phyloP scores from a whole-genome alignment of 192 early-diverging fungal species.

The Backusella parvicylindrica region DNA sequence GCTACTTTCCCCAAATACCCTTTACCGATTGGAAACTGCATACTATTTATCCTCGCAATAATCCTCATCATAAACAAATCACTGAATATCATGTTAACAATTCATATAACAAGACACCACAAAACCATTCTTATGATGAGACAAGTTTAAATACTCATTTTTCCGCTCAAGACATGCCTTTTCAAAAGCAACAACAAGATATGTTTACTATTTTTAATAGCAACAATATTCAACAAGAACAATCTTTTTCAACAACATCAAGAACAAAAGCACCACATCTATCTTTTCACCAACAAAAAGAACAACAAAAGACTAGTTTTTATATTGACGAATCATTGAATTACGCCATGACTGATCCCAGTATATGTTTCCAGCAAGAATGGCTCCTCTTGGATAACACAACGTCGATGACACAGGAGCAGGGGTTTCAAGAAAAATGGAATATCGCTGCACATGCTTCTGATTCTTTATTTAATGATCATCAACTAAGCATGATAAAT shows the following conservation, averaged over 20 bases:
- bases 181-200: background rate
- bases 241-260: background rate
- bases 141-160: background rate
- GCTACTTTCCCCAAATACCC: background rate
- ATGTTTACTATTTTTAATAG: background rate
- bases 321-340: background rate
- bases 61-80: background rate
- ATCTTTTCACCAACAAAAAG: background rate
- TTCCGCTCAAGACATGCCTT: background rate
- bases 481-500: background rate
- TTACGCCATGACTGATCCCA: background rate
- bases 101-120: background rate
- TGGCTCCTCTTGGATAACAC: background rate
- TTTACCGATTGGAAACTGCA: background rate
- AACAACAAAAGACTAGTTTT: background rate
- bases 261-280: background rate
- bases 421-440: background rate
- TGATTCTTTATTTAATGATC: slow-evolving; percentile 2
- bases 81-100: background rate
- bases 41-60: background rate
- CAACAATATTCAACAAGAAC: background rate
- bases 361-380: background rate
- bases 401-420: background rate
- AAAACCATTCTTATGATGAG: background rate
- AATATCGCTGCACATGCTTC: background rate